phyloP scores from a whole-genome alignment of 495 filamentous ascomycete species.

The Aspergillus incahuasiensis region DNA sequence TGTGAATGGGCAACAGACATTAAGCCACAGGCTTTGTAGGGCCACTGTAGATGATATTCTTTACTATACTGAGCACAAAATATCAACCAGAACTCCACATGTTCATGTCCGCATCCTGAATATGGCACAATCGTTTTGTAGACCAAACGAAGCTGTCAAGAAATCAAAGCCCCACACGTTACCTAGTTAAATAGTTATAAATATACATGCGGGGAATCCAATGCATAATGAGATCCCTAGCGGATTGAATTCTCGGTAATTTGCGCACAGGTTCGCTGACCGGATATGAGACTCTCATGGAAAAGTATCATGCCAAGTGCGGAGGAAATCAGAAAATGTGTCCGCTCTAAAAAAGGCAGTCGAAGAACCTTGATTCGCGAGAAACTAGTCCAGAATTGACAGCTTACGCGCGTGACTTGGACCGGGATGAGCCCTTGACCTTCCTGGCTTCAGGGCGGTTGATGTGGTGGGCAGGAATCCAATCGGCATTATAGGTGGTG shows the following conservation, averaged over 20 bases:
- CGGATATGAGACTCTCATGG: slow-evolving; percentile 1
- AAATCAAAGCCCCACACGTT: slow-evolving; percentile 6
- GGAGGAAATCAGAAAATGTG: slow-evolving; percentile 2
- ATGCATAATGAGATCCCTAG: slow-evolving; percentile 11
- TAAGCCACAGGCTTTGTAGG: neutral
- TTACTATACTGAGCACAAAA: neutral
- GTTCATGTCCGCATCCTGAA: neutral
- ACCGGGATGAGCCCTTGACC: slow-evolving; percentile 65
- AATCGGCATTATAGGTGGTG: slow-evolving; percentile 87
- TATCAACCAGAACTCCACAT: neutral
- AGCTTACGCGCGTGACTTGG: slow-evolving; percentile 47
- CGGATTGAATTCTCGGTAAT: slow-evolving; percentile 31
- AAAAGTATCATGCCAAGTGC: slow-evolving; percentile 1
- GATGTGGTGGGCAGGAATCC: slow-evolving; percentile 91
- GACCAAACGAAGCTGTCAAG: slow-evolving; percentile 9
- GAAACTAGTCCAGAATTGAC: neutral
- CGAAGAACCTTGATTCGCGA: slow-evolving; percentile 2
- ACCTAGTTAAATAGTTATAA: slow-evolving; percentile 19
- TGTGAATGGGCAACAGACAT: slow-evolving; percentile 31
- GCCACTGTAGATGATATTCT: neutral
- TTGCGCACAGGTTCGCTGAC: slow-evolving; percentile 10
- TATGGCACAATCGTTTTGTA: slow-evolving; percentile 5
- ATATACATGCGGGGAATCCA: slow-evolving; percentile 31
- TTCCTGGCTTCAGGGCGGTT: slow-evolving; percentile 78
- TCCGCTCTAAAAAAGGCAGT: slow-evolving; percentile 2